These are phyloP conservation scores for Stereocaulon alpinum DNA, from an alignment of 495 filamentous ascomycete genomes.

Conservation along the genomic window DNA sequence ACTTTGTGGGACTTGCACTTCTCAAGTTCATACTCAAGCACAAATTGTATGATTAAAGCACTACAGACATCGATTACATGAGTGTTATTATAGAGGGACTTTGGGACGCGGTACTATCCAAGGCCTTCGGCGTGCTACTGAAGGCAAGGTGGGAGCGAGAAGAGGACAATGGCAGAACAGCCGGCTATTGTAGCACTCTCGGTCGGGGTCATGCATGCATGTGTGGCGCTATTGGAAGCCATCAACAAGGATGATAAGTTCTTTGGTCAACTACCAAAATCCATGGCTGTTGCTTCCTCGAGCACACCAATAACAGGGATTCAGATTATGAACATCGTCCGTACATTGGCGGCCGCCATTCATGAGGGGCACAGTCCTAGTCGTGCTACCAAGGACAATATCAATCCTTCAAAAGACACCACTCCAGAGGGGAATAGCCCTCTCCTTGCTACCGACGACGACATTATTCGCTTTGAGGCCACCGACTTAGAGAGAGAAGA, in stretches of 20 bases:
- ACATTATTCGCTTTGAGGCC: slow-evolving; percentile 12
- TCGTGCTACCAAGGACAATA: too few species aligned
- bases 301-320: slow-evolving; percentile 42
- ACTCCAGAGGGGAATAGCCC: too few species aligned
- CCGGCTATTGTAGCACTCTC: slow-evolving; percentile 52
- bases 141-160: slow-evolving; percentile 34
- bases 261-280: slow-evolving; percentile 36
- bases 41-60: slow-evolving; percentile 28
- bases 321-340: slow-evolving; percentile 43
- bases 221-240: slow-evolving; percentile 39
- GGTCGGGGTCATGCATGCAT: slow-evolving; percentile 49
- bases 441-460: too few species aligned
- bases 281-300: slow-evolving; percentile 35
- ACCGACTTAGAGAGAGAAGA: slow-evolving; percentile 17
- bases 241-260: slow-evolving; percentile 35
- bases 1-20: slow-evolving; percentile 56
- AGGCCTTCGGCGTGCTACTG: slow-evolving; percentile 51
- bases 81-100: slow-evolving; percentile 23
- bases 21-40: slow-evolving; percentile 52
- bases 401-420: too few species aligned
- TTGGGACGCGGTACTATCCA: slow-evolving; percentile 48
- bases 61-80: slow-evolving; percentile 10
- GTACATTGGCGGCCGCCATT: slow-evolving; percentile 38
- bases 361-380: slow-evolving; percentile 31
- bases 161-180: slow-evolving; percentile 30